Conservation (phyloP, 2,329 filamentous ascomycete genomes). For the Ilyonectria sp. region DNA sequence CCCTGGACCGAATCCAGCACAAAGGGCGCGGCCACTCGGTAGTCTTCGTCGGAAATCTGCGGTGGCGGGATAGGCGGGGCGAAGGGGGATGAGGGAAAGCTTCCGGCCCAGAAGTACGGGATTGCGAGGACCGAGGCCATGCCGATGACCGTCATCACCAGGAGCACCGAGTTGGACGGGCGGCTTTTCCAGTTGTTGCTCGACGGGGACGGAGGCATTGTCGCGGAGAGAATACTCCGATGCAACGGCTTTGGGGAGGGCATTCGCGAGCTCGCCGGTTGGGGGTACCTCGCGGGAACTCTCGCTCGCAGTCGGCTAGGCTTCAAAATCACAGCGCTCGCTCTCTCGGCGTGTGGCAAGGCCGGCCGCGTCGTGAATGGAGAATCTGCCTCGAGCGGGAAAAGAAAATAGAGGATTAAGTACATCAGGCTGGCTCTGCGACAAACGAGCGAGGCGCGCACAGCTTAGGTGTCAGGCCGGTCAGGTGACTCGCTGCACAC, state of each 20-base stretch:
- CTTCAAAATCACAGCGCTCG: constrained; percentile 4
- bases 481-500: no score
- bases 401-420: no score
- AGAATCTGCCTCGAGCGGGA: no score
- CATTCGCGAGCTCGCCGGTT: neutral
- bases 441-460: constrained; percentile 56
- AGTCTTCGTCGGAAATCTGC: neutral
- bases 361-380: no score
- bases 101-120: neutral
- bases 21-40: neutral
- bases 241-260: neutral
- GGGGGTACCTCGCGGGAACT: neutral
- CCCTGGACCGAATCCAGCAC: neutral
- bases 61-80: neutral
- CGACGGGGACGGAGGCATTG: neutral
- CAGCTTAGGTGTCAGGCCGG: neutral
- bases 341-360: no score
- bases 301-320: neutral
- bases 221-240: neutral
- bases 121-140: neutral
- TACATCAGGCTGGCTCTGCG: constrained; percentile 44
- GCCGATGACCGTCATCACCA: neutral
- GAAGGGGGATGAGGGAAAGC: neutral
- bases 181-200: neutral
- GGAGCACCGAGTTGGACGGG: neutral